Conservation (phyloP, 225 moss, liverwort and hornwort genomes). For the Straminergon stramineum region DNA sequence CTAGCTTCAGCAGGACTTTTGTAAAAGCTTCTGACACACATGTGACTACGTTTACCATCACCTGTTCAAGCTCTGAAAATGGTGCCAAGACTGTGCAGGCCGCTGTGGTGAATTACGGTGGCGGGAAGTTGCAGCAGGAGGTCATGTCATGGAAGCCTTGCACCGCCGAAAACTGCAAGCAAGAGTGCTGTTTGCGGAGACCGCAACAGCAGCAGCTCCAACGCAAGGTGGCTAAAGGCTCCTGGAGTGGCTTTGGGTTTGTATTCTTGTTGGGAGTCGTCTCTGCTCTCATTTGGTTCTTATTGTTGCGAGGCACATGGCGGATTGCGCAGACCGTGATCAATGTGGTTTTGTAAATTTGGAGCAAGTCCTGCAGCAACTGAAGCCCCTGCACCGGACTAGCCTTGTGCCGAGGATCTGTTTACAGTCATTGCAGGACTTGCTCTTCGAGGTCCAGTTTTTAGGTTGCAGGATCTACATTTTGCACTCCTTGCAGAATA, state of each 20-base stretch:
- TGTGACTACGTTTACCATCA: slow-evolving; percentile 47
- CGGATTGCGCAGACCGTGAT: slow-evolving; percentile 40
- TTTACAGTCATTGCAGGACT: not conserved
- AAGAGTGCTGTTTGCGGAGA: slow-evolving; percentile 19
- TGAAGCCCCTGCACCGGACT: not conserved
- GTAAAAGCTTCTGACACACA: slow-evolving; percentile 49
- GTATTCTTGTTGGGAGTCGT: slow-evolving; percentile 74
- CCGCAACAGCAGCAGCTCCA: slow-evolving; percentile 19
- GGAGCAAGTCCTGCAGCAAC: not conserved
- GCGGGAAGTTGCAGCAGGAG: slow-evolving; percentile 39
- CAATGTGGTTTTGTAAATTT: slow-evolving; percentile 25
- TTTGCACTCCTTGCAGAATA: not conserved
- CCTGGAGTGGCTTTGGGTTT: slow-evolving; percentile 71
- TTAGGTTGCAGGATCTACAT: not conserved
- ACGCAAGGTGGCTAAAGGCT: slow-evolving; percentile 52
- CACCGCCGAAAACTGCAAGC: slow-evolving; percentile 22
- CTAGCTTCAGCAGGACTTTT: slow-evolving; percentile 36
- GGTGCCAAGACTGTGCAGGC: slow-evolving; percentile 53
- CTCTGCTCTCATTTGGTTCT: slow-evolving; percentile 63
- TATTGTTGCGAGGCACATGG: slow-evolving; percentile 50
- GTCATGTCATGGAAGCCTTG: slow-evolving; percentile 47
- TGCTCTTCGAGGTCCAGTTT: not conserved
- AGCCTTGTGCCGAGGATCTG: not conserved
- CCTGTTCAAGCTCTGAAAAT: slow-evolving; percentile 36
- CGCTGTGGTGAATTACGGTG: slow-evolving; percentile 31